A percentile compares a stretch with the other conserved stretches of the same genome.
phyloP scores from a whole-genome alignment of 305 asterid genomes.

The Fraxinus dipetala region DNA sequence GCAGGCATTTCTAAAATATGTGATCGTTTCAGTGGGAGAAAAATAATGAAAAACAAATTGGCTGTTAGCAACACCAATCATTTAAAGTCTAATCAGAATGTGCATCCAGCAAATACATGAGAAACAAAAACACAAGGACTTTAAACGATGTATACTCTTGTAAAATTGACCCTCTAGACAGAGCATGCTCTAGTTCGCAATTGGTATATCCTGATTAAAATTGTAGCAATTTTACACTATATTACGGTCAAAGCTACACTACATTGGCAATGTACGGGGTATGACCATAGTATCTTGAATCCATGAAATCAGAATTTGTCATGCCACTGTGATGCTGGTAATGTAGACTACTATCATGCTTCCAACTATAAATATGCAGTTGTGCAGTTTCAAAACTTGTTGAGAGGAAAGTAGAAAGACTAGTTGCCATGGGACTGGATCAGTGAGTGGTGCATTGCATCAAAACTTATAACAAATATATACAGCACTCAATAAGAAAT shows the following conservation, averaged over 20 bases:
- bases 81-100: conserved; percentile 11
- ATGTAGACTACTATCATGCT: neutral
- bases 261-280: neutral
- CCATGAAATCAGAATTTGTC: neutral
- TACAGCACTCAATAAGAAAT: neutral
- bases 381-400: neutral
- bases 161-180: neutral
- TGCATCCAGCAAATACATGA: neutral
- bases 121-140: neutral
- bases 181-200: neutral
- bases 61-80: neutral
- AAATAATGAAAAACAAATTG: neutral
- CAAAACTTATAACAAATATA: neutral
- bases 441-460: neutral
- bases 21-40: neutral
- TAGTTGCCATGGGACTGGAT: neutral
- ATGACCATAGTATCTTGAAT: neutral
- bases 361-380: neutral
- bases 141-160: neutral
- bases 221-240: neutral
- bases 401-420: neutral
- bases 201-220: neutral
- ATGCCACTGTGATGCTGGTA: neutral
- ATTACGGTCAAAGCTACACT: neutral
- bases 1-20: conserved; percentile 4